phyloP scores from a whole-genome alignment of 2,329 filamentous ascomycete species.

The Huntiella moniliformis region DNA sequence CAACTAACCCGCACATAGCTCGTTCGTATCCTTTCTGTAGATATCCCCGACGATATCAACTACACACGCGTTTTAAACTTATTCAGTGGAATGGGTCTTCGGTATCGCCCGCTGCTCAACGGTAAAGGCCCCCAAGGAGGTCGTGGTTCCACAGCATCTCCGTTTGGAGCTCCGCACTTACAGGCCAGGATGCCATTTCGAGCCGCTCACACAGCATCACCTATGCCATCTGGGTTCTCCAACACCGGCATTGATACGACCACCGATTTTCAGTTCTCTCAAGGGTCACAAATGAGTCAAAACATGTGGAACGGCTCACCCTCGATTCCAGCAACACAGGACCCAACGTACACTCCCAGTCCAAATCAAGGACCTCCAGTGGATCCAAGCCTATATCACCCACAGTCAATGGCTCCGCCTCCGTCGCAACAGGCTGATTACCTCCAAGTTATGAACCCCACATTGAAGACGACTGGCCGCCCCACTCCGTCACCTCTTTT shows the following conservation, averaged over 20 bases:
- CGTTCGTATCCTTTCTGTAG: slow-evolving; percentile 8
- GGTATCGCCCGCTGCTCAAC: slow-evolving; percentile 7
- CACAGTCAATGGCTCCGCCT: no score
- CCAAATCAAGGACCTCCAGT: neutral
- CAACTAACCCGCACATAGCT: slow-evolving; percentile 1
- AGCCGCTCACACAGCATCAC: slow-evolving; percentile 8
- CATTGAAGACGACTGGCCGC: no score
- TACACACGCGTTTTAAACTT: slow-evolving; percentile 7
- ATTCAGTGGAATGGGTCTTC: slow-evolving; percentile 7
- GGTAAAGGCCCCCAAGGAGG: neutral
- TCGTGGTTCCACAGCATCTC: slow-evolving; percentile 7
- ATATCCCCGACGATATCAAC: slow-evolving; percentile 5
- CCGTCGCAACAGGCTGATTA: no score
- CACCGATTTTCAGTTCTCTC: neutral
- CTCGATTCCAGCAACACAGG: neutral
- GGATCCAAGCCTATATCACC: neutral
- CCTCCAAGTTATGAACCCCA: no score
- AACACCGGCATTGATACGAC: neutral
- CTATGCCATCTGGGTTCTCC: slow-evolving; percentile 1
- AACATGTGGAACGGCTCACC: neutral
- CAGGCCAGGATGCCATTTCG: neutral
- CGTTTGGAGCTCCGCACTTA: neutral
- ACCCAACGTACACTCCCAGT: no score
- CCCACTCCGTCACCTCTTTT: no score
- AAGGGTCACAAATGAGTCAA: neutral